These are phyloP conservation scores for Dryas alaskensis DNA, from an alignment of 306 rosid genomes.

Conservation along the genomic window DNA sequence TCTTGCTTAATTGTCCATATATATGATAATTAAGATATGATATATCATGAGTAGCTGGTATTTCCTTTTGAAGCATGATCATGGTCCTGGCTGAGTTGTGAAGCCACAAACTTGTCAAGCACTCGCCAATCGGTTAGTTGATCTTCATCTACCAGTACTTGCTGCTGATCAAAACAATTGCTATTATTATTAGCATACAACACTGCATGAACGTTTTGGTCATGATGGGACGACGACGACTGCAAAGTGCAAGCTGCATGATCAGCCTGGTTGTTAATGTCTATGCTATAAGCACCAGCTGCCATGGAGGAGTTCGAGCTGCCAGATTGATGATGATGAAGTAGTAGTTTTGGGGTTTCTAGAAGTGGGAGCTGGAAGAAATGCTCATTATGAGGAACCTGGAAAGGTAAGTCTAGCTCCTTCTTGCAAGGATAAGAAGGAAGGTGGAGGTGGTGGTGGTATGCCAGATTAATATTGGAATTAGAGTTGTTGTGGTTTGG, in stretches of 20 bases:
- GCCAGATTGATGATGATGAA: constrained; percentile 27
- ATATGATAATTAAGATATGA: neutral
- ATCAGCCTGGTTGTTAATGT: constrained; percentile 31
- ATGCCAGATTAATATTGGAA: constrained; percentile 22
- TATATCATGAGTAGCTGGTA: constrained; percentile 24
- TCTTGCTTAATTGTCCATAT: neutral
- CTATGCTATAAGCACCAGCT: constrained; percentile 31
- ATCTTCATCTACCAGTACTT: constrained; percentile 36
- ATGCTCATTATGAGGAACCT: constrained; percentile 36
- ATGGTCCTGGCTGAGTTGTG: constrained; percentile 80
- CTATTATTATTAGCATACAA: constrained; percentile 26
- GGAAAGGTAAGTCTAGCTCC: constrained; percentile 52
- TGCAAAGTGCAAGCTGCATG: constrained; percentile 15
- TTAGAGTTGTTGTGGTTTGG: constrained; percentile 57
- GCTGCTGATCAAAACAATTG: constrained; percentile 24
- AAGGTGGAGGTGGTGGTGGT: constrained; percentile 26
- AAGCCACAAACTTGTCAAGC: constrained; percentile 90
- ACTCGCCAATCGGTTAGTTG: constrained; percentile 87
- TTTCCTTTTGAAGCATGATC: constrained; percentile 50
- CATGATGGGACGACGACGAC: constrained; percentile 35
- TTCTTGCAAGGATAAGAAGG: constrained; percentile 60
- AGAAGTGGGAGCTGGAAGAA: constrained; percentile 65
- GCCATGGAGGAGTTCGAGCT: constrained; percentile 35
- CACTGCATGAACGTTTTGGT: constrained; percentile 35
- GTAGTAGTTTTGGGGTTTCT: constrained; percentile 50